Percentiles rank a stretch among this genome's conserved stretches.
These are phyloP conservation scores for Coniochaeta sp. DNA, from an alignment of 2,329 filamentous ascomycete genomes.

Conservation along the genomic window DNA sequence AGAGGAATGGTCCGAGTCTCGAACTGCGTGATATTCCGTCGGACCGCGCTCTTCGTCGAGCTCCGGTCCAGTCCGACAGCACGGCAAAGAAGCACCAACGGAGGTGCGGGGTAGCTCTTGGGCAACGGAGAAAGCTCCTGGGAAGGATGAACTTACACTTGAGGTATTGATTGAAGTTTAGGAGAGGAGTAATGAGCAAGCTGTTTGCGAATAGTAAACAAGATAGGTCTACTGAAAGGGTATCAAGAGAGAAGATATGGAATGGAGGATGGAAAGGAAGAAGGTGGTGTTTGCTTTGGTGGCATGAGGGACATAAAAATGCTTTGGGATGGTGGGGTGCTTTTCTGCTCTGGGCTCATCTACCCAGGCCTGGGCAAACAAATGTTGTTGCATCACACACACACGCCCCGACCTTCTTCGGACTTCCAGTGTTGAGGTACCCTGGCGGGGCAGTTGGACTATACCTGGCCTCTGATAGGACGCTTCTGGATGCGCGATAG, in stretches of 20 bases:
- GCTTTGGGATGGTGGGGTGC: slow-evolving; percentile 1
- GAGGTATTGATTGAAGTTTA: slow-evolving; percentile 3
- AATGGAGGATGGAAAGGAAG: slow-evolving; percentile 4
- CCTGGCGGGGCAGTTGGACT: neutral
- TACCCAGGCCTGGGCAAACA: neutral
- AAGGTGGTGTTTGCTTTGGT: slow-evolving; percentile 8
- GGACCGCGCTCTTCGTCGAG: neutral
- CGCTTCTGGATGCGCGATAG: neutral
- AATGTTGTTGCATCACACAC: neutral
- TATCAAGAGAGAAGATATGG: slow-evolving; percentile 2
- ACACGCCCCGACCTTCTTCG: neutral
- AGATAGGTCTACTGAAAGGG: slow-evolving; percentile 4
- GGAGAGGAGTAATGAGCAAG: neutral
- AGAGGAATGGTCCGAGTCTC: neutral
- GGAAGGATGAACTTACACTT: neutral
- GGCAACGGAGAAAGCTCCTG: neutral
- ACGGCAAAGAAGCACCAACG: neutral
- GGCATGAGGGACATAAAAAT: slow-evolving; percentile 20
- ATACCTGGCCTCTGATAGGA: neutral
- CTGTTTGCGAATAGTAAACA: neutral
- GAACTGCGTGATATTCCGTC: neutral
- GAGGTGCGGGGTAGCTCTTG: neutral
- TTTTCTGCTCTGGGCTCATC: too few relatives aligned
- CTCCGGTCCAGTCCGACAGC: neutral
- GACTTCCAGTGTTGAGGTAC: neutral